Conservation (phyloP, 495 filamentous ascomycete genomes). For the Daldinia vernicosa region DNA sequence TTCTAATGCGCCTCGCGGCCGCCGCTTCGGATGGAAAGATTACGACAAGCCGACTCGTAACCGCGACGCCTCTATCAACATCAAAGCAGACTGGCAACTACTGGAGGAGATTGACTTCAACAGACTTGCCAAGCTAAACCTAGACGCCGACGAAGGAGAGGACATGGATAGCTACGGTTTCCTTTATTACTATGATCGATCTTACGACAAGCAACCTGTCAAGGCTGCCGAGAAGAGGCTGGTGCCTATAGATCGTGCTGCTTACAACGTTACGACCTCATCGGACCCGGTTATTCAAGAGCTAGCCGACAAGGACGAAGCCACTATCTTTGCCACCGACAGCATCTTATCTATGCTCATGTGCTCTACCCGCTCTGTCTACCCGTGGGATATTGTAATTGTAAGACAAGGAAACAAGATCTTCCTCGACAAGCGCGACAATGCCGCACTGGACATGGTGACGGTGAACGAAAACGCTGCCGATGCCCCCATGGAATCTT, state of each 20-base stretch:
- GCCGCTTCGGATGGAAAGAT: conserved; percentile 97
- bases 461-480: conserved; percentile 99
- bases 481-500: conserved; percentile 88
- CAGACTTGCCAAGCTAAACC: conserved; percentile 91
- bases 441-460: conserved; percentile 91
- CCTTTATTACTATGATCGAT: conserved; percentile 95
- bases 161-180: conserved; percentile 96
- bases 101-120: conserved; percentile 98
- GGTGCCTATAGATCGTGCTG: conserved; percentile 86
- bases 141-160: conserved; percentile 93
- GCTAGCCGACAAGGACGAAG: conserved; percentile 94
- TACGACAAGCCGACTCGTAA: conserved; percentile 98
- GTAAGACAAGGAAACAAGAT: conserved; percentile 90
- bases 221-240: conserved; percentile 88
- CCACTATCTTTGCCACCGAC: conserved; percentile 95
- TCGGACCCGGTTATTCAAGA: conserved; percentile 97
- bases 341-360: conserved; percentile 98
- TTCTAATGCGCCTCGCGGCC: conserved; percentile 66
- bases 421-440: conserved; percentile 97
- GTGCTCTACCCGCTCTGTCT: conserved; percentile 94
- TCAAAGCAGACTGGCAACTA: conserved; percentile 93
- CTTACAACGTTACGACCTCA: conserved; percentile 97
- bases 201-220: conserved; percentile 89
- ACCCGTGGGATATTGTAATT: conserved; percentile 98
- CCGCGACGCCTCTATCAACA: conserved; percentile 91